Conservation (phyloP, 2,329 filamentous ascomycete species). For the Colletotrichum aenigma region DNA sequence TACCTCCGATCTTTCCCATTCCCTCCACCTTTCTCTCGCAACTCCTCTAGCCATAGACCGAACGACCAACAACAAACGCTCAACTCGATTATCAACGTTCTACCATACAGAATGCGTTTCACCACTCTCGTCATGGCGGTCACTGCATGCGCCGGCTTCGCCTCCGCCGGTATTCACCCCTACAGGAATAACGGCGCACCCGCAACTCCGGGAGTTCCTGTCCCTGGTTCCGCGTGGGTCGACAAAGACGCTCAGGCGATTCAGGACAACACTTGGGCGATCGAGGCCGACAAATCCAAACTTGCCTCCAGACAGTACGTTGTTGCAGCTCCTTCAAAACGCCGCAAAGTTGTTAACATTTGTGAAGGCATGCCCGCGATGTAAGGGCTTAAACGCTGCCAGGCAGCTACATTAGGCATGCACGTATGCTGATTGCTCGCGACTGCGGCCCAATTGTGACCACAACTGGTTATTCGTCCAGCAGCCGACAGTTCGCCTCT, state of each 20-base stretch:
- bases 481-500: not conserved
- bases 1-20: not conserved
- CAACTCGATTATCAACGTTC: not conserved
- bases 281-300: not conserved
- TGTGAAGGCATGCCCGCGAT: not conserved
- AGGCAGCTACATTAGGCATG: not conserved
- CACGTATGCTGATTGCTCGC: not conserved
- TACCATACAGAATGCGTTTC: not conserved
- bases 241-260: not conserved
- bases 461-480: not conserved
- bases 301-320: not conserved
- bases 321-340: not conserved
- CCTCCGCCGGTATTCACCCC: not conserved
- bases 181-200: not conserved
- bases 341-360: not conserved
- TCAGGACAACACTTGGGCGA: not conserved
- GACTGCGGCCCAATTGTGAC: not conserved
- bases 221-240: not conserved
- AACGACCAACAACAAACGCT: not conserved
- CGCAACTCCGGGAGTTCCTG: not conserved
- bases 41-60: not conserved
- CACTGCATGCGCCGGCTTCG: not conserved
- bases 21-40: not conserved
- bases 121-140: not conserved
- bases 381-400: not conserved